phyloP scores from a whole-genome alignment of 2,329 filamentous ascomycete species.

The Hysterium pulicare region DNA sequence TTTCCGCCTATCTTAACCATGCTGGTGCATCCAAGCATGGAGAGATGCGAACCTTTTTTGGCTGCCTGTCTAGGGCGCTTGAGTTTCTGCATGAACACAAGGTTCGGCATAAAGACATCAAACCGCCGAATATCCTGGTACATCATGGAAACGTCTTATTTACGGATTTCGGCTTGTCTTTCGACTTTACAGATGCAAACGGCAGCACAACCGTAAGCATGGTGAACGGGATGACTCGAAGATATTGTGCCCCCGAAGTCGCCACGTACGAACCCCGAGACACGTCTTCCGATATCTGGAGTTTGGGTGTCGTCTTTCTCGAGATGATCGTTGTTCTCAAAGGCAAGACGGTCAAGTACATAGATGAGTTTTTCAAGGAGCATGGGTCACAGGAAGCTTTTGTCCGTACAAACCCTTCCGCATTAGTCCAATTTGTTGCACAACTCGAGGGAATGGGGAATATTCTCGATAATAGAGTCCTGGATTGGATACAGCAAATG shows the following conservation, averaged over 20 bases:
- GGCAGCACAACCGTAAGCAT: conserved; percentile 10
- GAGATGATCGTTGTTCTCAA: conserved; percentile 4
- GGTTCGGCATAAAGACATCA: conserved; percentile 30
- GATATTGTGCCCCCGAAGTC: conserved; percentile 12
- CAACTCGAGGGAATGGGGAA: background rate
- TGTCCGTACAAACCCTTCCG: conserved; percentile 1
- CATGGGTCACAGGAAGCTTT: background rate
- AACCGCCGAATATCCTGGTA: conserved; percentile 29
- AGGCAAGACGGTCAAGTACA: conserved; percentile 1
- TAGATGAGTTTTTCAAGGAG: background rate
- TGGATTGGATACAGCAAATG: conserved; percentile 1
- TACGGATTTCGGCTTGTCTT: conserved; percentile 26
- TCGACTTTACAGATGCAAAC: conserved; percentile 9
- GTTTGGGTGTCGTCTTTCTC: conserved; percentile 4
- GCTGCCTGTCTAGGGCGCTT: conserved; percentile 22
- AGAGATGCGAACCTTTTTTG: conserved; percentile 21
- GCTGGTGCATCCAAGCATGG: background rate
- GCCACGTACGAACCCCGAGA: conserved; percentile 2
- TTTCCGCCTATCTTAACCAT: conserved; percentile 14
- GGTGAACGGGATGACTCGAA: conserved; percentile 2
- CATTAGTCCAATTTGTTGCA: background rate
- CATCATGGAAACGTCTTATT: conserved; percentile 16
- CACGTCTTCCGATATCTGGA: conserved; percentile 6
- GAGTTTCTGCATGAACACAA: conserved; percentile 21
- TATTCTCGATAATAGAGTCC: background rate